Conservation (phyloP, 2,329 filamentous ascomycete species). For the Diplocarpon mali region DNA sequence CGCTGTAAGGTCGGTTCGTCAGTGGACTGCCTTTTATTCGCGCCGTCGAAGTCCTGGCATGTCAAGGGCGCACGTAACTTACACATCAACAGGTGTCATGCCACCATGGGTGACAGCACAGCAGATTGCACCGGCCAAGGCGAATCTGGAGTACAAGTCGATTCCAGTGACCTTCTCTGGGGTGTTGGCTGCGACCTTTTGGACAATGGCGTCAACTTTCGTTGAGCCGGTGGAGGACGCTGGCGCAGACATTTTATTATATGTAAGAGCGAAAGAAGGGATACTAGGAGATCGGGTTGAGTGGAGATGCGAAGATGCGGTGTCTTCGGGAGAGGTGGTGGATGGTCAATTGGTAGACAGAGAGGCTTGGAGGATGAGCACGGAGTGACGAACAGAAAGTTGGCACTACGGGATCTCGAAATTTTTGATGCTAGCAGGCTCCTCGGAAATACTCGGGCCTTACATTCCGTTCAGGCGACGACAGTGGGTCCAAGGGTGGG, state of each 20-base stretch:
- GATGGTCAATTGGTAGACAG: conserved; percentile 4
- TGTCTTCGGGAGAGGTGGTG: conserved; percentile 4
- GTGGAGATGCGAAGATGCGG: conserved; percentile 12
- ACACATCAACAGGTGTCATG: conserved; percentile 98
- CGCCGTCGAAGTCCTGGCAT: conserved; percentile 2
- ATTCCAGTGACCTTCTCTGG: conserved; percentile 46
- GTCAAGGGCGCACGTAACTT: conserved; percentile 39
- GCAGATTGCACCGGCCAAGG: conserved; percentile 94
- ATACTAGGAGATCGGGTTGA: conserved; percentile 18
- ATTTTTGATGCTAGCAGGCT: background rate
- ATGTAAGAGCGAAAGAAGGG: conserved; percentile 9
- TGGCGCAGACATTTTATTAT: conserved; percentile 20
- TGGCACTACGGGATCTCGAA: background rate
- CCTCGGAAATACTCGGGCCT: background rate
- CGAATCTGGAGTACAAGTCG: conserved; percentile 86
- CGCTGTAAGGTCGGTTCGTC: conserved; percentile 39
- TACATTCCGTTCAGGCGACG: background rate
- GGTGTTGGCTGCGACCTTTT: conserved; percentile 23
- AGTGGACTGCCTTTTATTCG: conserved; percentile 13
- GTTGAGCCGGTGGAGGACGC: conserved; percentile 23
- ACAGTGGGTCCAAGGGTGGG: too few relatives aligned
- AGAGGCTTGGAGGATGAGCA: background rate
- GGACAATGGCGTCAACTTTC: conserved; percentile 27
- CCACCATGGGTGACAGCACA: conserved; percentile 96
- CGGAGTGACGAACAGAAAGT: background rate